Evolutionary conservation across 192 early-diverging fungal species (phyloP).

Genomic region (Chytriomyces hyalinus): DNA sequence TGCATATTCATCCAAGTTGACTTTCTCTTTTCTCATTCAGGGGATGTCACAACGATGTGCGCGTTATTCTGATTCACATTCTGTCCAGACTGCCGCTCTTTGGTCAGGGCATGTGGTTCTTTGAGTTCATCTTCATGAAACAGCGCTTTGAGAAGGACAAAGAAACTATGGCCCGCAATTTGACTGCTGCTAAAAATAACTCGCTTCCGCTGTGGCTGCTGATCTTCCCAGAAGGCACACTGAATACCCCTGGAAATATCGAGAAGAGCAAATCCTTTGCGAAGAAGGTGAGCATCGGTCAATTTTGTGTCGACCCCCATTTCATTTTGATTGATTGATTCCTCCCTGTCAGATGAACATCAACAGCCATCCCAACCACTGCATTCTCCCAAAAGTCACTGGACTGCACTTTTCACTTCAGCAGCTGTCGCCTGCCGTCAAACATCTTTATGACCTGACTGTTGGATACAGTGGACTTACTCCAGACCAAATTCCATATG

Average conservation of each 20-base stretch:
- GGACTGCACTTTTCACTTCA: conserved; percentile 78
- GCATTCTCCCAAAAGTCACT: conserved; percentile 84
- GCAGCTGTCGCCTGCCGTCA: conserved; percentile 66
- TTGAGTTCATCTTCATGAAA: conserved; percentile 94
- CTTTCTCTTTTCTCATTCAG: conserved; percentile 37
- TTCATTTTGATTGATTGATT: background rate
- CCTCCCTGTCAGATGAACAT: conserved; percentile 31
- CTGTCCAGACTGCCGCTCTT: conserved; percentile 85
- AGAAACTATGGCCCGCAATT: conserved; percentile 57
- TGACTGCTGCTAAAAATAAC: conserved; percentile 42
- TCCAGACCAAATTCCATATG: conserved; percentile 73
- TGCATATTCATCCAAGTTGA: background rate
- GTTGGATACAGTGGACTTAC: conserved; percentile 84
- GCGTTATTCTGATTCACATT: conserved; percentile 88
- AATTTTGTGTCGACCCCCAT: background rate
- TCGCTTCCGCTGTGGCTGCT: conserved; percentile 83
- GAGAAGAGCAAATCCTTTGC: conserved; percentile 73
- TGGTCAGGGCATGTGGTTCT: conserved; percentile 86
- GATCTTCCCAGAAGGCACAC: conserved; percentile 96
- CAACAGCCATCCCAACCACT: conserved; percentile 55
- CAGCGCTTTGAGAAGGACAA: conserved; percentile 83
- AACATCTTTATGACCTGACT: conserved; percentile 86
- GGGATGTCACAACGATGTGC: conserved; percentile 78
- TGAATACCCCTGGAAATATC: conserved; percentile 77
- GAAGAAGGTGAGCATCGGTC: conserved; percentile 45